Evolutionary conservation across 2,329 filamentous ascomycete genomes (phyloP).

Genomic region (Diaporthe australafricana): DNA sequence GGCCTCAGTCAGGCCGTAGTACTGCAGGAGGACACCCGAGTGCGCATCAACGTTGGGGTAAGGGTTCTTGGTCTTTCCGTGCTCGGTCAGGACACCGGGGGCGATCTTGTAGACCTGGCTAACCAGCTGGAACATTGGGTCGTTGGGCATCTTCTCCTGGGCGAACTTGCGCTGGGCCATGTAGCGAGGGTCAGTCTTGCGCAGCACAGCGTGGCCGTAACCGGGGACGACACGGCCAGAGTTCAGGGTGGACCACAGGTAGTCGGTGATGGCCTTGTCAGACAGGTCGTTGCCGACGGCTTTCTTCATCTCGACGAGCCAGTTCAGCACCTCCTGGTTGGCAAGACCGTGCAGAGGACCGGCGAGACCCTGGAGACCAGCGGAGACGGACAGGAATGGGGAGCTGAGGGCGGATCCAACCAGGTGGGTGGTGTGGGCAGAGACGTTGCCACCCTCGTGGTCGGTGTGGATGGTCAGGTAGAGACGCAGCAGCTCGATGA

Average conservation of each 20-base stretch:
- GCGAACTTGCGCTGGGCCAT: conserved; percentile 98
- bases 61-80: conserved; percentile 99
- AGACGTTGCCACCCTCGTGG: conserved; percentile 99
- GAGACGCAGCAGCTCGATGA: conserved; percentile 97
- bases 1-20: conserved; percentile 98
- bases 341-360: conserved; percentile 98
- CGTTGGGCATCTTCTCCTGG: conserved; percentile 89
- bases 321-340: conserved; percentile 99
- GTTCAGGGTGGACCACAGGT: conserved; percentile 98
- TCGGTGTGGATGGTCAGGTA: conserved; percentile 99
- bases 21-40: conserved; percentile 98
- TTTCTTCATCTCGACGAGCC: conserved; percentile 99
- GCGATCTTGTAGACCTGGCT: conserved; percentile 99
- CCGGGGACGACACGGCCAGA: conserved; percentile 94
- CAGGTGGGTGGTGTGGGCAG: conserved; percentile 97
- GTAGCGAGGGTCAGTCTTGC: conserved; percentile 99
- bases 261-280: conserved; percentile 97
- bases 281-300: conserved; percentile 91
- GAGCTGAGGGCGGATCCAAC: conserved; percentile 97
- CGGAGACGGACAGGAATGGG: conserved; percentile 94
- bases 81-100: conserved; percentile 95
- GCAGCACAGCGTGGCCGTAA: conserved; percentile 98
- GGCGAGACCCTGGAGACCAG: conserved; percentile 97
- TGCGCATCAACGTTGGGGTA: conserved; percentile 99
- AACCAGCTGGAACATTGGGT: conserved; percentile 99